These are phyloP conservation scores for Kodamaea plutei DNA, from an alignment of 1,139 yeast species.

Conservation along the genomic window DNA sequence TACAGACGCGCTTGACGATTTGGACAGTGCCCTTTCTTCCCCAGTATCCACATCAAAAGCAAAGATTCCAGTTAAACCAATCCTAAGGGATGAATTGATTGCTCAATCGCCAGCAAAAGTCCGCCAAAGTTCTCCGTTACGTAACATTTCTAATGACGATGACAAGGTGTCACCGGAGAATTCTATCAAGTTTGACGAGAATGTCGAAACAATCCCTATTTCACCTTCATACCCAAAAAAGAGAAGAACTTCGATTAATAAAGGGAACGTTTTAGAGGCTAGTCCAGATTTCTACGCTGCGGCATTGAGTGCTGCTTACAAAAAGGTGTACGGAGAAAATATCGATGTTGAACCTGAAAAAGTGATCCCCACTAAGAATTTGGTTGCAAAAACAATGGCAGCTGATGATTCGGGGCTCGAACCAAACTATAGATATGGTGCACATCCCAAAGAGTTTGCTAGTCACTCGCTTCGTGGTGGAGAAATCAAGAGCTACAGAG, in stretches of 20 bases:
- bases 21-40: slow-evolving; percentile 1
- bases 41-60: neutral
- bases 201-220: slow-evolving; percentile 38
- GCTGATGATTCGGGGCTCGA: slow-evolving; percentile 21
- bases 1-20: slow-evolving; percentile 9
- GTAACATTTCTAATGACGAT: slow-evolving; percentile 3
- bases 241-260: neutral
- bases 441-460: slow-evolving; percentile 38
- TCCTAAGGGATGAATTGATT: neutral
- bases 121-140: neutral
- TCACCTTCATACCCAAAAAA: slow-evolving; percentile 4
- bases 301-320: slow-evolving; percentile 40
- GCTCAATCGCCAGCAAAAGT: neutral
- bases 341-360: neutral
- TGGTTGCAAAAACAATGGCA: neutral
- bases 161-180: slow-evolving; percentile 14
- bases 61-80: neutral
- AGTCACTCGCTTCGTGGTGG: slow-evolving; percentile 34
- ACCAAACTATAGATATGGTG: slow-evolving; percentile 30
- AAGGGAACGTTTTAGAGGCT: slow-evolving; percentile 4
- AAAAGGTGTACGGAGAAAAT: slow-evolving; percentile 33
- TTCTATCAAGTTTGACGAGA: slow-evolving; percentile 39
- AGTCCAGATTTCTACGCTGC: slow-evolving; percentile 26
- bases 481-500: slow-evolving; percentile 9
- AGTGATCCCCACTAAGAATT: slow-evolving; percentile 1